Evolutionary conservation across 441 rosid genomes (phyloP), one percentile per base, ranked within the genome.

Genomic region (Eutrema salsugineum): DNA sequence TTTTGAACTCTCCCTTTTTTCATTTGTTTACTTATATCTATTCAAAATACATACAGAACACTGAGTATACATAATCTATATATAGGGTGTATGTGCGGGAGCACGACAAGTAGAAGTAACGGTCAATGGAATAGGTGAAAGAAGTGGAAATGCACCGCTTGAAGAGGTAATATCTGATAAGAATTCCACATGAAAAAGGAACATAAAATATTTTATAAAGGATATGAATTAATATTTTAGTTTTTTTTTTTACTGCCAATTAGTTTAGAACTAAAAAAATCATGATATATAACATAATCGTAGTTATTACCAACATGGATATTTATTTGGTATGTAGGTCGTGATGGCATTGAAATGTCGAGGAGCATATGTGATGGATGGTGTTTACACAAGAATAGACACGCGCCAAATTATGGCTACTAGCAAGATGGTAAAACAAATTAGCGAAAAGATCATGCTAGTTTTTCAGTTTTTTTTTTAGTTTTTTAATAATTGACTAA

Each of bases 401-500:
- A 78, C 87, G 14, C 79, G 77, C 22, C 94, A 94, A 67, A 87
- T 94, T 60, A 82, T 87, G 64, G 80, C 88, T 84, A 68, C 97
- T 11, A 94, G 97, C 97, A 88, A 87, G 73, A 91, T 94, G 99
- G 99, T 91, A 85, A 22, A 20, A n/a, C n/a, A n/a, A n/a, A n/a
- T n/a, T n/a, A n/a, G n/a, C n/a, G n/a, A n/a, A n/a, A n/a, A n/a
- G n/a, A 28, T 1, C 50, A 44, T 7, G 56, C n/a, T 63, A 47
- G 11, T n/a, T n/a, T n/a, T n/a, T n/a, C n/a, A n/a, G 3, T 27
- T 27, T 32, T 17, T 46, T 17, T 14, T 12, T 17, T 7, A n/a
- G 10, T 20, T 8, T 16, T 15, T 2, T 36, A 64, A 36, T 50
- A 55, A 11, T 14, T 59, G 19, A 54, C 4, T 38, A 49, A 11